Base-by-base conservation (phyloP, 345 rosid genomes). In the Hibiscus mutabilis region DNA sequence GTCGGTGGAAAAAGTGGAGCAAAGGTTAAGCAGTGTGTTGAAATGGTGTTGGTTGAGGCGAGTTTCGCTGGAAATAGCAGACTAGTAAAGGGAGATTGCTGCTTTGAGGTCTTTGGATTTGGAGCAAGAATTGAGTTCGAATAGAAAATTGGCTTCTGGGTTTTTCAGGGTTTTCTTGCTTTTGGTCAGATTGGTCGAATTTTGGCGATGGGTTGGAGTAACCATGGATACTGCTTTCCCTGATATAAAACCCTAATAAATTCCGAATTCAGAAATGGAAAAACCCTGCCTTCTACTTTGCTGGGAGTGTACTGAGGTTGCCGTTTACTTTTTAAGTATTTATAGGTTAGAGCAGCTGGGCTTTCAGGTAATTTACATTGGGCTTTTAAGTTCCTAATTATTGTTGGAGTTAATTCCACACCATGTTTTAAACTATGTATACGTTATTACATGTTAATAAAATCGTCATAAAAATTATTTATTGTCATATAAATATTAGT, bases 21-120 rank as follows among this genome's bases (percentile, higher is more conserved):
- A 88, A 68, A 89, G 90, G 79, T 89, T 89, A 14, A 93, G 89
- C 35, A 91, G 85, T 51, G 84, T 66, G 70, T 91, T 91, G 69
- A 85, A 85, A 72, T 89, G 91, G 58, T 86, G 81, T 31, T 79
- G 96, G 68, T 70, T 79, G 70, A 91, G 82, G 24, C 81, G 84
- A 44, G 74, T 77, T 27, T 83, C 76, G 12, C 71, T 69, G 40
- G 83, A 69, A 58, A 74, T 37, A n/a, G 88, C 83, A 31, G 81
- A 69, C n/a, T 93, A 88, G 49, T 83, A 91, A 21, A 89, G 87
- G 47, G 90, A 73, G 58, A 93, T 75, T 0, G 96, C 97, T 40
- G 90, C 79, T n/a, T 51, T 56, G 53, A 93, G 84, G 78, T 93
- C 84, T 42, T 85, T 86, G 58, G 84, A 74, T 73, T 84, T 91